Conservation (phyloP, 495 filamentous ascomycete species). For the Trypethelium eluteriae region DNA sequence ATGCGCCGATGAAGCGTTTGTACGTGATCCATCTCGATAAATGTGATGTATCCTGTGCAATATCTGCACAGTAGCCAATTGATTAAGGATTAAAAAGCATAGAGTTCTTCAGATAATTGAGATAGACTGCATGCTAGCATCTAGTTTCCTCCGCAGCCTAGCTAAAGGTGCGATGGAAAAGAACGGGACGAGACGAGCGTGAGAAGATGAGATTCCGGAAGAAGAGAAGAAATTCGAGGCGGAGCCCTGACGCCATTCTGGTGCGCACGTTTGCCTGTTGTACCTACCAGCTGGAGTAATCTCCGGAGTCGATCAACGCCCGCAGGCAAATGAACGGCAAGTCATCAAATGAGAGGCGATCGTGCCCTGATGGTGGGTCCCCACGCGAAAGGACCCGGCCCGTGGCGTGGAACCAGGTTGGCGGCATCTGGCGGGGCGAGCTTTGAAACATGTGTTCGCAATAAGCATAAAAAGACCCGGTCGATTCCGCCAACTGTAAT, state of each 20-base stretch:
- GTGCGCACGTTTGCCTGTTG: background rate
- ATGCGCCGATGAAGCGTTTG: background rate
- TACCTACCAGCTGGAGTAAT: background rate
- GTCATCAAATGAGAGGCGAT: background rate
- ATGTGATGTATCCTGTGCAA: background rate
- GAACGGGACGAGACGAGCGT: background rate
- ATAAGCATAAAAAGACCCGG: background rate
- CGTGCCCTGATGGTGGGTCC: background rate
- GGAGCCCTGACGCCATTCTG: background rate
- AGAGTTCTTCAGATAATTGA: background rate
- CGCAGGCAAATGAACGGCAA: too few relatives aligned
- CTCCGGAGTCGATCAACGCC: background rate
- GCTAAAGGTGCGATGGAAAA: background rate
- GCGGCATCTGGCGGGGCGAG: background rate
- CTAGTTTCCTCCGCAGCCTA: background rate
- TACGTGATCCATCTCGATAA: conserved; percentile 11
- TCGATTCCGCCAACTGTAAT: background rate
- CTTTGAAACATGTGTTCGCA: background rate
- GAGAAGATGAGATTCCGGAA: background rate
- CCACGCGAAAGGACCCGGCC: background rate
- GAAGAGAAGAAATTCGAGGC: background rate
- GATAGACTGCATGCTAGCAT: background rate
- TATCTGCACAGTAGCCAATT: background rate
- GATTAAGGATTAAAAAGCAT: background rate
- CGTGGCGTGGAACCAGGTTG: background rate